Evolutionary conservation across 2,329 filamentous ascomycete genomes (phyloP).

Genomic region (Pseudocercospora crystallina): DNA sequence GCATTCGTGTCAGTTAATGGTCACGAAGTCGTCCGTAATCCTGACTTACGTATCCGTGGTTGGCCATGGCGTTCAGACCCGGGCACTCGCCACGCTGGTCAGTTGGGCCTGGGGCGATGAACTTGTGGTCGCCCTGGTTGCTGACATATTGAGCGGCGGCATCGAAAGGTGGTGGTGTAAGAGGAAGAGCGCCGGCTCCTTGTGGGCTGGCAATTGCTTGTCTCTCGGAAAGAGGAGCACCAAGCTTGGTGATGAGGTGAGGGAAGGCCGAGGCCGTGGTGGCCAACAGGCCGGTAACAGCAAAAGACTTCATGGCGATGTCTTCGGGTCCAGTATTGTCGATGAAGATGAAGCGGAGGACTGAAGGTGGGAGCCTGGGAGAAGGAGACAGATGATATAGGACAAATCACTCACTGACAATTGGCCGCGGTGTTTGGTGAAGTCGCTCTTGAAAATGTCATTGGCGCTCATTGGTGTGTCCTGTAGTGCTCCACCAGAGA

Average conservation of each 20-base stretch:
- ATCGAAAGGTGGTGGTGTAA: conserved; percentile 33
- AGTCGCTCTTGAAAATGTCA: too few relatives aligned
- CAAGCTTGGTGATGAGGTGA: too few relatives aligned
- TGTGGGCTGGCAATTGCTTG: conserved; percentile 21
- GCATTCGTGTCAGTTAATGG: too few relatives aligned
- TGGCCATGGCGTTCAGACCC: conserved; percentile 28
- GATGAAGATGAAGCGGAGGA: too few relatives aligned
- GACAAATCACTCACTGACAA: too few relatives aligned
- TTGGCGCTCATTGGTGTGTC: too few relatives aligned
- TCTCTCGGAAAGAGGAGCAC: conserved; percentile 1
- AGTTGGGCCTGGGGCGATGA: conserved; percentile 26
- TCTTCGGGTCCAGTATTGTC: too few relatives aligned
- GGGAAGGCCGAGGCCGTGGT: neutral
- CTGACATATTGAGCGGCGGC: conserved; percentile 32
- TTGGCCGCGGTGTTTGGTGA: too few relatives aligned
- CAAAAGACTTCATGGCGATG: conserved; percentile 1
- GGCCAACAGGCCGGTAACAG: conserved; percentile 2
- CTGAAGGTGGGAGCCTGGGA: too few relatives aligned
- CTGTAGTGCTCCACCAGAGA: too few relatives aligned
- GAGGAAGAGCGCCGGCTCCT: conserved; percentile 28
- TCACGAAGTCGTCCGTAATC: too few relatives aligned
- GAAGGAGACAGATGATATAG: too few relatives aligned
- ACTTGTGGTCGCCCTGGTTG: conserved; percentile 29
- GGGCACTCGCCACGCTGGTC: conserved; percentile 35
- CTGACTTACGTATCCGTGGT: conserved; percentile 19